A percentile compares a stretch with the other conserved stretches of the same genome.
Evolutionary conservation across 768 basidiomycete species (phyloP).

Genomic region (Mycena chlorophos): DNA sequence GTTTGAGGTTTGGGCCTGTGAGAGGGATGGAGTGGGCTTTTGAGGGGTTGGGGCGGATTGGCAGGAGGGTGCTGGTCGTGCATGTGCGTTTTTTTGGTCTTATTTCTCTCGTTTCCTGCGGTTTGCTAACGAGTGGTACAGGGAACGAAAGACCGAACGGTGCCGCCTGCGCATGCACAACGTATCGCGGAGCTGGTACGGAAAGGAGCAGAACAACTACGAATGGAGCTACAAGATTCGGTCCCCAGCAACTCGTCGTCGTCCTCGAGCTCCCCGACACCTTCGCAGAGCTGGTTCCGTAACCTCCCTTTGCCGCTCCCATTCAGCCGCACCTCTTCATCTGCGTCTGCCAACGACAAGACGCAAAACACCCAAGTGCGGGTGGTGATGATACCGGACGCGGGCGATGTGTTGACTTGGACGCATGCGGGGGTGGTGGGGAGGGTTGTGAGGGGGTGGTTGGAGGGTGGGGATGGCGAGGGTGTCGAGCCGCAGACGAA

Average conservation of each 20-base stretch:
- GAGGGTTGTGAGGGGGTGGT: conserved; percentile 5
- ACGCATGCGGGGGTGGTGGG: conserved; percentile 15
- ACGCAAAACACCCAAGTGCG: neutral
- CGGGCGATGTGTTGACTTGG: conserved; percentile 18
- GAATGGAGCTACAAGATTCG: neutral
- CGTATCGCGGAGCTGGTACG: conserved; percentile 34
- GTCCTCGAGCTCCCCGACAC: neutral
- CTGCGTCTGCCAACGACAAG: neutral
- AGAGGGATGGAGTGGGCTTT: conserved; percentile 62
- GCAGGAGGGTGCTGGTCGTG: conserved; percentile 58
- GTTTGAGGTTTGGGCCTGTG: conserved; percentile 69
- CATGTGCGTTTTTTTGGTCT: conserved; percentile 54
- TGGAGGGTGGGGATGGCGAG: neutral
- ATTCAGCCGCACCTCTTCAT: neutral
- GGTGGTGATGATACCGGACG: conserved; percentile 7
- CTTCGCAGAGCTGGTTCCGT: neutral
- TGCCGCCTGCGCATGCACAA: conserved; percentile 53
- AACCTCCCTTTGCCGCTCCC: neutral
- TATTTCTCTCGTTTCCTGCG: neutral
- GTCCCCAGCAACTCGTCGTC: neutral
- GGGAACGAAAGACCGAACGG: conserved; percentile 62
- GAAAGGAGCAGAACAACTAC: neutral
- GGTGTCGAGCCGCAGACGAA: neutral
- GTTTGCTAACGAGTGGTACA: conserved; percentile 25
- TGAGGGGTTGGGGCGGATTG: conserved; percentile 45